Evolutionary conservation across 108 stramenopile species (phyloP).

Genomic region (Epithemia pelagica): DNA sequence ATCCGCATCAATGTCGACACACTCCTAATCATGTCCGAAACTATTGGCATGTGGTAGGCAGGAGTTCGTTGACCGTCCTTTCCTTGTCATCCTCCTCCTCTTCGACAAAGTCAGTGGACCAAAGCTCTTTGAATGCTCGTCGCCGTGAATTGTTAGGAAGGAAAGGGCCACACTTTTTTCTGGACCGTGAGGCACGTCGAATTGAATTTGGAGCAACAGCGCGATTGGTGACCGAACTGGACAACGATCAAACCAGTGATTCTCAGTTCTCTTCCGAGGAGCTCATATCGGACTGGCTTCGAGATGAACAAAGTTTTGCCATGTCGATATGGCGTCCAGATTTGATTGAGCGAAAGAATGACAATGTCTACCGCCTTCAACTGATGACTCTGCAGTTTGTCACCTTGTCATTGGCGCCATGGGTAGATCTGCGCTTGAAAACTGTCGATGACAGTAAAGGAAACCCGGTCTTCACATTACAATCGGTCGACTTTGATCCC

Average conservation of each 20-base stretch:
- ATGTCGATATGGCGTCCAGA: conserved; percentile 65
- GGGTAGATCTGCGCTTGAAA: conserved; percentile 72
- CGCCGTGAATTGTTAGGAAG: conserved; percentile 48
- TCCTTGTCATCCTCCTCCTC: too few relatives aligned
- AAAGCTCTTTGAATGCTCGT: too few relatives aligned
- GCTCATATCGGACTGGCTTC: conserved; percentile 55
- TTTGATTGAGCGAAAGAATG: conserved; percentile 40
- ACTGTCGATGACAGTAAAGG: conserved; percentile 24
- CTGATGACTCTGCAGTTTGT: conserved; percentile 78
- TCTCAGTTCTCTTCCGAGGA: too few relatives aligned
- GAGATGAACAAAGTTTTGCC: conserved; percentile 56
- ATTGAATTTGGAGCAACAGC: conserved; percentile 72
- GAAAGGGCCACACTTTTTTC: conserved; percentile 58
- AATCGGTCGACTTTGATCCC: conserved; percentile 70
- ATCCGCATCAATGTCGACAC: too few relatives aligned
- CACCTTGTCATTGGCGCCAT: conserved; percentile 60
- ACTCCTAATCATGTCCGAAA: too few relatives aligned
- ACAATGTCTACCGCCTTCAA: conserved; percentile 53
- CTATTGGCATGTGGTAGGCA: too few relatives aligned
- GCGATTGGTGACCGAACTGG: conserved; percentile 44
- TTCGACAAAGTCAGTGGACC: too few relatives aligned
- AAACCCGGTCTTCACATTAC: conserved; percentile 53
- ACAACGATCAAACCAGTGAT: conserved; percentile 18
- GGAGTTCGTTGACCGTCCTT: too few relatives aligned
- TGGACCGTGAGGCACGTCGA: conserved; percentile 44